phyloP scores from a whole-genome alignment of 495 filamentous ascomycete genomes.

The Penicillium ochrochloron region DNA sequence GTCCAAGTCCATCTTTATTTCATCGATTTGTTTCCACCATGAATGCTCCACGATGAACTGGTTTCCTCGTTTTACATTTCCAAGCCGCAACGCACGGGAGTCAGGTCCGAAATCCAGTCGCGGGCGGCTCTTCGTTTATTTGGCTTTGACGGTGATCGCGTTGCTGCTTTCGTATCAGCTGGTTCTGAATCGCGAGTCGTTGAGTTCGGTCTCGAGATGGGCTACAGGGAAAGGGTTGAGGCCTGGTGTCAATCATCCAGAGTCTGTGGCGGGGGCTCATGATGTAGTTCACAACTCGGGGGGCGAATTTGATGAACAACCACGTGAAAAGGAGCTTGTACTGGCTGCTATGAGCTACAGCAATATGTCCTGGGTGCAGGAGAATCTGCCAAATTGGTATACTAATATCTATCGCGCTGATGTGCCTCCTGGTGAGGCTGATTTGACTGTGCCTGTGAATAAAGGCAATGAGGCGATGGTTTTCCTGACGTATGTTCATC shows the following conservation, averaged over 20 bases:
- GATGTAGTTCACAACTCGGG: background rate
- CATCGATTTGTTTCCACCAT: background rate
- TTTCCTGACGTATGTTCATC: slow-evolving; percentile 55
- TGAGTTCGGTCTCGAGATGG: slow-evolving; percentile 12
- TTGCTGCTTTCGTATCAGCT: slow-evolving; percentile 32
- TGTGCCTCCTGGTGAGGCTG: slow-evolving; percentile 34
- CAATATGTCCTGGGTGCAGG: slow-evolving; percentile 37
- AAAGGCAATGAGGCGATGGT: slow-evolving; percentile 69
- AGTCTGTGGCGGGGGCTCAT: background rate
- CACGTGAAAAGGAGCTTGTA: slow-evolving; percentile 31
- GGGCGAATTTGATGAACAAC: background rate
- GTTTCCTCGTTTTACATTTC: slow-evolving; percentile 1
- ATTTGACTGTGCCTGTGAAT: slow-evolving; percentile 53
- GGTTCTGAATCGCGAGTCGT: slow-evolving; percentile 23
- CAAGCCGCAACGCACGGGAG: slow-evolving; percentile 8
- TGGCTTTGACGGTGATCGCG: slow-evolving; percentile 23
- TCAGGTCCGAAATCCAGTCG: slow-evolving; percentile 11
- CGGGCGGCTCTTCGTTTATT: slow-evolving; percentile 22
- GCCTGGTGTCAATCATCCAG: background rate
- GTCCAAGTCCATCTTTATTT: background rate
- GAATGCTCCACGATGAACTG: background rate
- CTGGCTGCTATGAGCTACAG: slow-evolving; percentile 30
- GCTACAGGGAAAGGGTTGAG: slow-evolving; percentile 1
- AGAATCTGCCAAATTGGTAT: slow-evolving; percentile 43
- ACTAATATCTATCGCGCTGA: slow-evolving; percentile 57